These are phyloP conservation scores for Gleditsia sinensis DNA, from an alignment of 306 rosid genomes.

Conservation along the genomic window DNA sequence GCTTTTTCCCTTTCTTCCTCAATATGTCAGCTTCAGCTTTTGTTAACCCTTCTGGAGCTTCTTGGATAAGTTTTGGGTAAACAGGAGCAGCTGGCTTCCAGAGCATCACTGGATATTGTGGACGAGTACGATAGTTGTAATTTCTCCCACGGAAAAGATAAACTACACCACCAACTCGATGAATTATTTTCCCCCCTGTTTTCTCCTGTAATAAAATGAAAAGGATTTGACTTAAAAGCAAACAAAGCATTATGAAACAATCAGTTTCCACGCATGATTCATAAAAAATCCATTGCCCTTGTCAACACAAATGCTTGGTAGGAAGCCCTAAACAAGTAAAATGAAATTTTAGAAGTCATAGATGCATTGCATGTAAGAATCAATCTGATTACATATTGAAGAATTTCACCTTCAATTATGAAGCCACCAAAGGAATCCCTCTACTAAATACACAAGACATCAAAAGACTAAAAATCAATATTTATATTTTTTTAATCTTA, in stretches of 20 bases:
- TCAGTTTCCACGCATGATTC: slow-evolving; percentile 9
- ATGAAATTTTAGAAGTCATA: not conserved
- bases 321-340: slow-evolving; percentile 13
- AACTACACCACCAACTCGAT: slow-evolving; percentile 79
- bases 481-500: not conserved
- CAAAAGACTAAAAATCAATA: slow-evolving; percentile 11
- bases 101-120: slow-evolving; percentile 94
- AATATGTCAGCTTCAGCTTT: slow-evolving; percentile 74
- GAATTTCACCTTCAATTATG: not conserved
- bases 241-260: slow-evolving; percentile 12
- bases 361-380: not conserved
- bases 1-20: slow-evolving; percentile 65
- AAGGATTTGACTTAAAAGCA: slow-evolving; percentile 19
- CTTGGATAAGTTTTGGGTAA: slow-evolving; percentile 94
- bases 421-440: not conserved
- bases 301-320: slow-evolving; percentile 4
- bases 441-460: not conserved
- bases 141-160: slow-evolving; percentile 95
- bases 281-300: not conserved
- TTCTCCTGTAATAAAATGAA: slow-evolving; percentile 62
- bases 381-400: not conserved
- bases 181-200: slow-evolving; percentile 86
- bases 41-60: slow-evolving; percentile 88
- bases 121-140: slow-evolving; percentile 77
- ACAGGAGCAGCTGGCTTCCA: slow-evolving; percentile 99